Percentiles rank a stretch among this genome's conserved stretches.
phyloP scores from a whole-genome alignment of 2,329 filamentous ascomycete species.

The Hymenoscyphus scutula region DNA sequence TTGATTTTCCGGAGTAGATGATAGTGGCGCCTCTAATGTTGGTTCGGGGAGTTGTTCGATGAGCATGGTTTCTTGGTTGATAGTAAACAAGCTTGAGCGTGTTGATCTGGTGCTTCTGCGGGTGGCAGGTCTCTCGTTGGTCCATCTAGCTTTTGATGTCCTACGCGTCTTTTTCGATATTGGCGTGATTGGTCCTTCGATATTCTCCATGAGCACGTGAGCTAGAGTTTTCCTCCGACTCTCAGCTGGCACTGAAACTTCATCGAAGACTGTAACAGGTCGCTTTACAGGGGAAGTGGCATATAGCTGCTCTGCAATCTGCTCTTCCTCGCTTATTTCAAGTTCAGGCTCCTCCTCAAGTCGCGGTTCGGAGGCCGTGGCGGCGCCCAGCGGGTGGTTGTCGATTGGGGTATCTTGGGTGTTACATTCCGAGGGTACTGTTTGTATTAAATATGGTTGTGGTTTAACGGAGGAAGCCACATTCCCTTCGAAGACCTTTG shows the following conservation, averaged over 20 bases:
- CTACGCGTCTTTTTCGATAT: neutral
- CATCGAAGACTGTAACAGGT: neutral
- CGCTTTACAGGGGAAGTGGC: neutral
- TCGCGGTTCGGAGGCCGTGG: neutral
- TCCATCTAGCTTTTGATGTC: constrained; percentile 4
- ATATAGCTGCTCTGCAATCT: constrained; percentile 4
- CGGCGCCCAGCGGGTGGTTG: neutral
- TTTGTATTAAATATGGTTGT: no score
- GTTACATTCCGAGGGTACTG: neutral
- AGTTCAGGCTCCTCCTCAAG: neutral
- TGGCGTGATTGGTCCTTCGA: neutral
- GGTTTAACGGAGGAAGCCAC: no score
- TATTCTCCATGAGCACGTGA: neutral
- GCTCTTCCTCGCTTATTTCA: constrained; percentile 3
- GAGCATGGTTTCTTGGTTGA: constrained; percentile 1
- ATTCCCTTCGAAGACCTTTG: no score
- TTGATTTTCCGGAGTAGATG: neutral
- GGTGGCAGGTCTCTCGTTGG: constrained; percentile 1
- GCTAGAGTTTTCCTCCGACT: neutral
- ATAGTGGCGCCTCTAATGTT: neutral
- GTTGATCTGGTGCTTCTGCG: constrained; percentile 16
- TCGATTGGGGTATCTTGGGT: neutral
- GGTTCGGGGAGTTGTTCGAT: neutral
- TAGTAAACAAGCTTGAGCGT: constrained; percentile 16
- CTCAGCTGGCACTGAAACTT: neutral